Evolutionary conservation across 2,329 filamentous ascomycete genomes (phyloP).

Genomic region (Lasiodiplodia citricola): DNA sequence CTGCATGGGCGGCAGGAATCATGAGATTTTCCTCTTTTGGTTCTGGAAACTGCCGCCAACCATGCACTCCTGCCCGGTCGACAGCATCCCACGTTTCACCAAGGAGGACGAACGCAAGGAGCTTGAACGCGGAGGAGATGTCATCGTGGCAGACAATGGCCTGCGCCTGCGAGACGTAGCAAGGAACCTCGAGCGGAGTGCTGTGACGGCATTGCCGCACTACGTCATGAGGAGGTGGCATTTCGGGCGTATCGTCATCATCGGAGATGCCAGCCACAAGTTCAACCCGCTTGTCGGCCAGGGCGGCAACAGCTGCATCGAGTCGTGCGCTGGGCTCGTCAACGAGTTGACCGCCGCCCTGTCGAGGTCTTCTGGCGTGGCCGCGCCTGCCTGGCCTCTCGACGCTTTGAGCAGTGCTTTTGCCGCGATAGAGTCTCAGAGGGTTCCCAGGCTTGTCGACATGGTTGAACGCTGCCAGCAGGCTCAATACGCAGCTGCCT

Average conservation of each 20-base stretch:
- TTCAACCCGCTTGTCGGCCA: conserved; percentile 2
- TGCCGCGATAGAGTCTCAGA: not conserved
- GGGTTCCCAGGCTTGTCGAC: not conserved
- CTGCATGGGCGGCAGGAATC: conserved; percentile 3
- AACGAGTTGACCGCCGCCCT: not conserved
- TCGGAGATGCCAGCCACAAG: conserved; percentile 11
- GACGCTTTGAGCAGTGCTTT: not conserved
- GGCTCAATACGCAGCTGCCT: not conserved
- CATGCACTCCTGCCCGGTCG: not conserved
- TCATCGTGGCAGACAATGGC: not conserved
- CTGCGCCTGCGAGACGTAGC: not conserved
- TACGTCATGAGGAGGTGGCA: conserved; percentile 3
- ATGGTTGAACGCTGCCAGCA: conserved; percentile 12
- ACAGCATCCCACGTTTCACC: conserved; percentile 10
- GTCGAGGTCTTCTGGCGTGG: too few species aligned
- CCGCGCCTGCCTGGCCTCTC: not conserved
- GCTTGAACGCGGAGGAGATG: not conserved
- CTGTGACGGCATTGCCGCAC: not conserved
- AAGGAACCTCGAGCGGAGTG: not conserved
- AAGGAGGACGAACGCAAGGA: not conserved
- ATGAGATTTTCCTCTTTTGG: not conserved
- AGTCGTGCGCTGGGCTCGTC: conserved; percentile 2
- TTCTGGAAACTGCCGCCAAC: not conserved
- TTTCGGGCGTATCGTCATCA: not conserved
- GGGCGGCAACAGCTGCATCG: conserved; percentile 10